Evolutionary conservation across 345 rosid genomes (phyloP), one percentile per base, ranked within the genome.

Genomic region (Eucalyptus lansdowneana): DNA sequence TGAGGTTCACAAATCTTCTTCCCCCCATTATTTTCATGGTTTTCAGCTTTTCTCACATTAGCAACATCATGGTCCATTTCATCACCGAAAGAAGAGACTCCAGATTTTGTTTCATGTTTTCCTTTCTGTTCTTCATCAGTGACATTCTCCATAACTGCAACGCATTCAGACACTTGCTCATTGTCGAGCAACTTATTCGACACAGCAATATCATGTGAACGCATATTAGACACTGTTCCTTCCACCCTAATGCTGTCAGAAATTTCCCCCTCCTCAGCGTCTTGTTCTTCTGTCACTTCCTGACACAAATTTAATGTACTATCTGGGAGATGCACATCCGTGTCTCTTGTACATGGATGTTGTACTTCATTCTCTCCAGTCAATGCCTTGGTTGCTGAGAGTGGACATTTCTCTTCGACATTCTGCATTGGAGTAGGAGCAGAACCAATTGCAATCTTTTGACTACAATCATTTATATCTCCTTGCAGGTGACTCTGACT

Each of bases 181-280:
- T 40, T 29, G 53, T 37, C 13, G 2, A 50, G 62, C 88, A 83
- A 58, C 37, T 87, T 87, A 45, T 51, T 50, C 6, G 16, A 65
- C 86, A 24, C 21, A 50, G 40, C 65, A 49, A 45, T 37, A 88
- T 88, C 54, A 29, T 85, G 54, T 16, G 17, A 83, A 81, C 7
- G 10, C 65, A n/a, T 29, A 83, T 34, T 80, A 27, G 80, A 40
- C 3, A 6, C 24, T 31, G 37, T 62, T 65, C 62, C 89, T 16
- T 40, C 58, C 62, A 45, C 89, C 47, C 25, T 54, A 53, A 62
- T 14, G 67, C 85, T 47, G 50, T 49, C 88, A 58, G 91, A 85
- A 60, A 88, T 76, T 80, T 90, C 91, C 45, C 91, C 91, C 85
- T 88, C 89, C 69, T 88, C 88, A 67, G 49, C n/a, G 15, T 88